Conservation (phyloP, 768 basidiomycete species). For the Gymnopilus dilepis region DNA sequence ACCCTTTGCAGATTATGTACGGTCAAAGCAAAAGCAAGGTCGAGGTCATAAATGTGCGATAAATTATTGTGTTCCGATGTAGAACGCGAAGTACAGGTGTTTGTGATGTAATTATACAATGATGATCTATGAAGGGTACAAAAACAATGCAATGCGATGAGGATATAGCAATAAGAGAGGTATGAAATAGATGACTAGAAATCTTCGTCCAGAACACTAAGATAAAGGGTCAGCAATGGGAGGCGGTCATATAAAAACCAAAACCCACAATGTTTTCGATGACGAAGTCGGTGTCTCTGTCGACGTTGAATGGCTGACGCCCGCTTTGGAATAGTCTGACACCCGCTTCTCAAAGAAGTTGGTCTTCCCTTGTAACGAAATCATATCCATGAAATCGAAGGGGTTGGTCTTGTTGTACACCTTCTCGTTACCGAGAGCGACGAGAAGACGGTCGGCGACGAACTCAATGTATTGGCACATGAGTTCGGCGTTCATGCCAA, state of each 20-base stretch:
- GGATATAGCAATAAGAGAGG: conserved; percentile 22
- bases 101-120: conserved; percentile 19
- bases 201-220: conserved; percentile 40
- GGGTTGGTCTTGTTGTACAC: conserved; percentile 85
- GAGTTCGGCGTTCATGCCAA: conserved; percentile 90
- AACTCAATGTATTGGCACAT: conserved; percentile 97
- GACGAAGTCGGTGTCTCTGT: conserved; percentile 29
- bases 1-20: too few species aligned
- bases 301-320: conserved; percentile 53
- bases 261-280: conserved; percentile 38
- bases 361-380: conserved; percentile 94
- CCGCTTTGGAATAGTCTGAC: conserved; percentile 79
- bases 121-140: conserved; percentile 18
- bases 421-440: conserved; percentile 88
- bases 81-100: conserved; percentile 21
- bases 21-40: too few species aligned
- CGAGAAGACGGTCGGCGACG: conserved; percentile 89
- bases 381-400: conserved; percentile 95
- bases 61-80: conserved; percentile 16
- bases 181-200: conserved; percentile 28
- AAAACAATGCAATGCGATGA: conserved; percentile 16
- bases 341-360: conserved; percentile 99
- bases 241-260: not conserved
- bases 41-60: too few species aligned
- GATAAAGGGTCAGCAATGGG: conserved; percentile 9